phyloP scores from a whole-genome alignment of 768 basidiomycete species.

The Goffeauzyma gilvescens region DNA sequence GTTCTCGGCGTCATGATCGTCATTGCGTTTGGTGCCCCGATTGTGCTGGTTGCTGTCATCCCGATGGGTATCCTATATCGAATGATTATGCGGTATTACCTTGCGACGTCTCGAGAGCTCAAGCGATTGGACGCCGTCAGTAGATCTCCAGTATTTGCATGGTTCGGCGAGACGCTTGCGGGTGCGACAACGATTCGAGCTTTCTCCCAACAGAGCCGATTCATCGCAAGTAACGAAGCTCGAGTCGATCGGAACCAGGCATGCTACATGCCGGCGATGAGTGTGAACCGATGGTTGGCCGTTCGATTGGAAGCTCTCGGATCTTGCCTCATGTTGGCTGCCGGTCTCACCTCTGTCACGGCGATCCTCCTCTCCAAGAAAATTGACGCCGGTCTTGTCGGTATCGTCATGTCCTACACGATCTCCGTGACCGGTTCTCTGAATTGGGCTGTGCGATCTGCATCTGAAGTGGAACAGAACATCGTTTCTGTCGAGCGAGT shows the following conservation, averaged over 20 bases:
- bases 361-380: slow-evolving; percentile 50
- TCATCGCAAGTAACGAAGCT: slow-evolving; percentile 32
- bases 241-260: slow-evolving; percentile 74
- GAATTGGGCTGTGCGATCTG: slow-evolving; percentile 32
- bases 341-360: slow-evolving; percentile 46
- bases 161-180: slow-evolving; percentile 32
- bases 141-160: slow-evolving; percentile 68
- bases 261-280: slow-evolving; percentile 48
- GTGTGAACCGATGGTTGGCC: slow-evolving; percentile 47
- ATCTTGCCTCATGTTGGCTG: slow-evolving; percentile 54
- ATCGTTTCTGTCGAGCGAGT: slow-evolving; percentile 32
- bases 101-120: slow-evolving; percentile 31
- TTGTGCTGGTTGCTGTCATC: slow-evolving; percentile 54
- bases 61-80: slow-evolving; percentile 65
- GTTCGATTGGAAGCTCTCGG: slow-evolving; percentile 71
- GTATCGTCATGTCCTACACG: slow-evolving; percentile 67
- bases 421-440: slow-evolving; percentile 57
- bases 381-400: slow-evolving; percentile 73
- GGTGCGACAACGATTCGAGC: slow-evolving; percentile 15
- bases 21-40: slow-evolving; percentile 63
- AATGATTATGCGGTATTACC: slow-evolving; percentile 62
- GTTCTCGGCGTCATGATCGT: slow-evolving; percentile 37
- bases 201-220: slow-evolving; percentile 26
- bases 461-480: slow-evolving; percentile 32
- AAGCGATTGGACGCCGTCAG: slow-evolving; percentile 41